Conservation (phyloP, 495 filamentous ascomycete species). For the Elaphomyces granulatus region DNA sequence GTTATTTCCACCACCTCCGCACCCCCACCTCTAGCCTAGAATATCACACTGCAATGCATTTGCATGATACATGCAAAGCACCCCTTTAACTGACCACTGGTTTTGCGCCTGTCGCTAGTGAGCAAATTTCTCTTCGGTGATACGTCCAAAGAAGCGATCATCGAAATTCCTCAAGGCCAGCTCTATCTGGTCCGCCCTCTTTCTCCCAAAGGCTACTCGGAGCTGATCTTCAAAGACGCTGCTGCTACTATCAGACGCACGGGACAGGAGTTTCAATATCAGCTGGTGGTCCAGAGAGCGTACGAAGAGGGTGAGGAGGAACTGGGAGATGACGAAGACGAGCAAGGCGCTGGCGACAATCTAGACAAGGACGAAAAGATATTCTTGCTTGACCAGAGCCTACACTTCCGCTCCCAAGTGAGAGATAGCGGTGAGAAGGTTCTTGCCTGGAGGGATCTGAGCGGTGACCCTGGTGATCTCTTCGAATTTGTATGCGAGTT, state of each 20-base stretch:
- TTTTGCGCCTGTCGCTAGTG: slow-evolving; percentile 34
- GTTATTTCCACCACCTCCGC: slow-evolving; percentile 19
- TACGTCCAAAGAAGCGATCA: slow-evolving; percentile 81
- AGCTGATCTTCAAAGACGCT: slow-evolving; percentile 97
- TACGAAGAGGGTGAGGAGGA: slow-evolving; percentile 97
- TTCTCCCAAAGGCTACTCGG: slow-evolving; percentile 92
- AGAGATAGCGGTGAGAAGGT: slow-evolving; percentile 66
- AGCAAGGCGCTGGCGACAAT: slow-evolving; percentile 53
- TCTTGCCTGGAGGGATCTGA: slow-evolving; percentile 87
- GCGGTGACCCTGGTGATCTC: slow-evolving; percentile 82
- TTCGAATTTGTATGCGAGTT: slow-evolving; percentile 93
- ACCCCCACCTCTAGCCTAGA: slow-evolving; percentile 7
- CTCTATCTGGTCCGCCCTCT: slow-evolving; percentile 92
- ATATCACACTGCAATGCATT: not conserved
- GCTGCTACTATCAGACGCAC: slow-evolving; percentile 83
- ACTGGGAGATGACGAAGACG: slow-evolving; percentile 69
- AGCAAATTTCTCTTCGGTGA: slow-evolving; percentile 89
- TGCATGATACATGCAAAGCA: slow-evolving; percentile 7
- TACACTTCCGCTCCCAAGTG: slow-evolving; percentile 76
- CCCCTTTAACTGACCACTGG: slow-evolving; percentile 9
- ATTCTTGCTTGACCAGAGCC: slow-evolving; percentile 79
- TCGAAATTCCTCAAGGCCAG: slow-evolving; percentile 88
- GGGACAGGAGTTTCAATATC: slow-evolving; percentile 89
- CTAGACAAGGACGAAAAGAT: slow-evolving; percentile 90
- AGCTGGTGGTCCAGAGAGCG: slow-evolving; percentile 87